Evolutionary conservation across 2,329 filamentous ascomycete species (phyloP).

Genomic region (Aureobasidium mangrovei): DNA sequence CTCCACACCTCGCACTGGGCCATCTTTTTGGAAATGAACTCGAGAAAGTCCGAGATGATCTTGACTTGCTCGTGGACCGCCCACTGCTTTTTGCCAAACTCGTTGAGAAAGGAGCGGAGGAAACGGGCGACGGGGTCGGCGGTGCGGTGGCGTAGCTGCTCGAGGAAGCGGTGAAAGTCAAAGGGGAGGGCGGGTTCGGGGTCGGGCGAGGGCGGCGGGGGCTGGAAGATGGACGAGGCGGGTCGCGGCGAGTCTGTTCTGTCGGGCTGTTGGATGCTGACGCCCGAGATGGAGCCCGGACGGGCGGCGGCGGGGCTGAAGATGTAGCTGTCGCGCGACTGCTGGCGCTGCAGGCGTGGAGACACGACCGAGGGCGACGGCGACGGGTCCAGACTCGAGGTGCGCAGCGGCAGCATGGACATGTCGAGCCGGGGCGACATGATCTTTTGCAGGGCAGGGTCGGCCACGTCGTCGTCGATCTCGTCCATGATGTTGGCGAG

Average conservation of each 20-base stretch:
- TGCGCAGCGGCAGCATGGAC: conserved; percentile 74
- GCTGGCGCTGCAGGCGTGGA: conserved; percentile 10
- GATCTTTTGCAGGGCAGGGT: conserved; percentile 66
- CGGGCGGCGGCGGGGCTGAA: conserved; percentile 17
- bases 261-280: conserved; percentile 20
- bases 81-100: conserved; percentile 97
- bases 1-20: conserved; percentile 93
- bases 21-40: conserved; percentile 99
- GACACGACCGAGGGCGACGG: background rate
- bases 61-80: conserved; percentile 99
- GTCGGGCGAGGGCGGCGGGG: conserved; percentile 46
- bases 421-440: conserved; percentile 85
- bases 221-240: conserved; percentile 44
- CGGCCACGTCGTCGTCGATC: conserved; percentile 59
- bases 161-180: conserved; percentile 93
- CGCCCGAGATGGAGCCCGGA: conserved; percentile 21
- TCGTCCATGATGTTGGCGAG: conserved; percentile 98
- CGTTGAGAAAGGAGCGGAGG: conserved; percentile 82
- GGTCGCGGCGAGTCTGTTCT: conserved; percentile 19
- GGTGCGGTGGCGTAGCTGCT: conserved; percentile 90
- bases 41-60: conserved; percentile 91
- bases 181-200: conserved; percentile 78
- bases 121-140: conserved; percentile 97
- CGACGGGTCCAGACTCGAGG: conserved; percentile 71
- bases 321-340: conserved; percentile 17